A percentile compares a stretch with the other conserved stretches of the same genome.
Conservation (phyloP, 2,329 filamentous ascomycete genomes). For the Plenodomus lindquistii region DNA sequence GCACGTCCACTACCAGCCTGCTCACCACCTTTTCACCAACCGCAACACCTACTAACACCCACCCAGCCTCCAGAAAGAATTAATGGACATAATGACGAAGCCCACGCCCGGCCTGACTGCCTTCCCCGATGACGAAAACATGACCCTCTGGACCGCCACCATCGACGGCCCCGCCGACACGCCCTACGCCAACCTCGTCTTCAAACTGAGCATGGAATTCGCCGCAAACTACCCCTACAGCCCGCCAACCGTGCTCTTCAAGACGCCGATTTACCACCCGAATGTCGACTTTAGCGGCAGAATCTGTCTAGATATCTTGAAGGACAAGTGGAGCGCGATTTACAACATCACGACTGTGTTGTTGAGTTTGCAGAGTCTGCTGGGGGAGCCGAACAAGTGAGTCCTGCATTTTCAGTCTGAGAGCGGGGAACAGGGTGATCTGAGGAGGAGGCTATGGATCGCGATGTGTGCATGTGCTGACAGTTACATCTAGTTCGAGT, state of each 20-base stretch:
- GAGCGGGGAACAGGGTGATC: no score
- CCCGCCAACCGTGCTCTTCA: conserved; percentile 90
- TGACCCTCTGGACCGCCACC: conserved; percentile 84
- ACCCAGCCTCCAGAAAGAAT: conserved; percentile 85
- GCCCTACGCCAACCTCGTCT: conserved; percentile 82
- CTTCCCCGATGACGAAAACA: conserved; percentile 90
- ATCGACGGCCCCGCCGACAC: conserved; percentile 91
- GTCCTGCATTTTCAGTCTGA: conserved; percentile 45
- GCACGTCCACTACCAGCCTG: conserved; percentile 48
- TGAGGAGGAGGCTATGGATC: no score
- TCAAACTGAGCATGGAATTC: conserved; percentile 93
- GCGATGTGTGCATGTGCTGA: conserved; percentile 5
- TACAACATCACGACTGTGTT: conserved; percentile 96
- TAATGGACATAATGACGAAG: conserved; percentile 98
- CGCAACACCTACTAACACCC: conserved; percentile 14
- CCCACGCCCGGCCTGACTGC: conserved; percentile 91
- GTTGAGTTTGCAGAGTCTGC: conserved; percentile 88
- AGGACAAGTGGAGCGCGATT: conserved; percentile 98
- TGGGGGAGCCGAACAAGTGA: conserved; percentile 98
- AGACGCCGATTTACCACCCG: conserved; percentile 98
- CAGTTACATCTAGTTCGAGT: conserved; percentile 67
- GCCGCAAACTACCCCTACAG: conserved; percentile 91
- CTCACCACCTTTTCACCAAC: neutral
- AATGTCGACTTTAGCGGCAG: conserved; percentile 97
- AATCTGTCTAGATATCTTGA: conserved; percentile 96